phyloP scores from a whole-genome alignment of 1,284 basidiomycete genomes.

The Tylopilus sp. region DNA sequence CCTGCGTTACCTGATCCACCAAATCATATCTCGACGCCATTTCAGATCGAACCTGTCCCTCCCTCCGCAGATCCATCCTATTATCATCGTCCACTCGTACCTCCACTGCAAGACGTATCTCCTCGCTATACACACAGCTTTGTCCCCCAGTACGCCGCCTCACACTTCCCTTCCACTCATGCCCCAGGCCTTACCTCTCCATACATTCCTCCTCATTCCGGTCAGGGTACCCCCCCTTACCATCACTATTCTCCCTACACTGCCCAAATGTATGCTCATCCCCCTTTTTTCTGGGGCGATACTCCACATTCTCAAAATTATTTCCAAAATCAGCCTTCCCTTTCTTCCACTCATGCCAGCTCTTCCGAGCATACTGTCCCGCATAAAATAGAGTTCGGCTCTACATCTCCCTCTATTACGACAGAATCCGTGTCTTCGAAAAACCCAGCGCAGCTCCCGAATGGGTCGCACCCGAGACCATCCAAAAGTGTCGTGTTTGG shows the following conservation, averaged over 20 bases:
- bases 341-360: slow-evolving; percentile 10
- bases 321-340: slow-evolving; percentile 19
- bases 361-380: slow-evolving; percentile 13
- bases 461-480: slow-evolving; percentile 6
- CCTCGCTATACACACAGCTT: slow-evolving; percentile 21
- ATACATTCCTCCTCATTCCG: slow-evolving; percentile 24
- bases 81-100: slow-evolving; percentile 15
- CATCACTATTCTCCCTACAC: slow-evolving; percentile 33
- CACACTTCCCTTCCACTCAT: slow-evolving; percentile 22
- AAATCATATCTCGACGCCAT: slow-evolving; percentile 11
- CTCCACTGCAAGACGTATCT: slow-evolving; percentile 26
- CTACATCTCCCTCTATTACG: slow-evolving; percentile 14
- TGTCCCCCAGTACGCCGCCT: slow-evolving; percentile 23
- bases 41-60: slow-evolving; percentile 16
- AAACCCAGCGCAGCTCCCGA: slow-evolving; percentile 6
- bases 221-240: slow-evolving; percentile 33
- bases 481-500: slow-evolving; percentile 45
- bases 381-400: slow-evolving; percentile 20
- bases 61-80: slow-evolving; percentile 16
- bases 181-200: slow-evolving; percentile 29
- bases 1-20: slow-evolving; percentile 19
- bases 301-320: slow-evolving; percentile 15
- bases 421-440: slow-evolving; percentile 12
- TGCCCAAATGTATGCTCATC: slow-evolving; percentile 31
- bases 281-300: slow-evolving; percentile 25